A percentile compares a stretch with the other conserved stretches of the same genome.
Evolutionary conservation across 371 early-diverging fungal species (phyloP).

Genomic region (Mortierella sp.): DNA sequence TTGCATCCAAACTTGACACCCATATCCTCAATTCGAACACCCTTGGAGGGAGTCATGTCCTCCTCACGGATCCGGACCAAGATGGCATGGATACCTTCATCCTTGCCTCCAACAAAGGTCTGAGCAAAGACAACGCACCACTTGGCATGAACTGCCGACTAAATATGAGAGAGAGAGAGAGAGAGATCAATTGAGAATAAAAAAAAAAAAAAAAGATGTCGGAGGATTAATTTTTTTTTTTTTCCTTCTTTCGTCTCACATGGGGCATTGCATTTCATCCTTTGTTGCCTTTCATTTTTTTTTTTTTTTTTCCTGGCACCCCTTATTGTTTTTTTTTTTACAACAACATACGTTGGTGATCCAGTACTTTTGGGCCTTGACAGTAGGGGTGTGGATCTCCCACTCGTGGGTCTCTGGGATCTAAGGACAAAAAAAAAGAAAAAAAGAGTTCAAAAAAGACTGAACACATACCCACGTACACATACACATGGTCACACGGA

Average conservation of each 20-base stretch:
- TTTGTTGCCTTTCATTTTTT: no score
- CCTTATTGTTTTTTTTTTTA: no score
- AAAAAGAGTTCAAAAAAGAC: not conserved
- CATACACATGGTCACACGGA: not conserved
- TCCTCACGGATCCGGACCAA: slow-evolving; percentile 77
- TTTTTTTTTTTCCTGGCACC: no score
- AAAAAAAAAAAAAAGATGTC: not conserved
- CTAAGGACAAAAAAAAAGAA: slow-evolving; percentile 20
- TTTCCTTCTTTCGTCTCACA: not conserved
- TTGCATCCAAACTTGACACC: slow-evolving; percentile 70
- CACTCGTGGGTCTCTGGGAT: slow-evolving; percentile 67
- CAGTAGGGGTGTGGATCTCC: slow-evolving; percentile 76
- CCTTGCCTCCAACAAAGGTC: slow-evolving; percentile 65
- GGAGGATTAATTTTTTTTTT: not conserved
- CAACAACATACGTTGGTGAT: slow-evolving; percentile 62
- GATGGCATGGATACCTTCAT: slow-evolving; percentile 74
- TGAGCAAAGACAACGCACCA: slow-evolving; percentile 79
- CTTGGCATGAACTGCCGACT: slow-evolving; percentile 73
- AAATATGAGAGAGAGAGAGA: not conserved
- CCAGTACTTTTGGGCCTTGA: slow-evolving; percentile 79
- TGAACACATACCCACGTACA: not conserved
- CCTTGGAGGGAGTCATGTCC: slow-evolving; percentile 60
- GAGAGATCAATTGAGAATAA: not conserved
- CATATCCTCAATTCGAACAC: slow-evolving; percentile 78
- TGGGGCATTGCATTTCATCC: no score